Evolutionary conservation across 352 stramenopile genomes (phyloP), one percentile per base, ranked within the genome.

Genomic region (Pelagophyceae sp.): DNA sequence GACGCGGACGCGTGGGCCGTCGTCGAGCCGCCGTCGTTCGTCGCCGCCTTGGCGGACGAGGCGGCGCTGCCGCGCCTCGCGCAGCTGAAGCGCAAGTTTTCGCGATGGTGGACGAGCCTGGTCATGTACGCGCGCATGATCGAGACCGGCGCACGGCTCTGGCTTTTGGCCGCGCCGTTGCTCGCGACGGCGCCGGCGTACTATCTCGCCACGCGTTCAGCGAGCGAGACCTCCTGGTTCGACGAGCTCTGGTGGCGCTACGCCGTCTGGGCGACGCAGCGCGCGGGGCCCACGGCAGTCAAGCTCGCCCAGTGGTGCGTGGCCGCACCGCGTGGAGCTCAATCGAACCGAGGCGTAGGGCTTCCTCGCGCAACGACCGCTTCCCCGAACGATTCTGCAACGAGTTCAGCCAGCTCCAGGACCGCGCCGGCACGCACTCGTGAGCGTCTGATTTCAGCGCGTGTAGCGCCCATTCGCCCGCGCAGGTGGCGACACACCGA

Each of bases 281-380:
- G 20, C 29, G 40, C 45, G 40, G 71, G 71, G 5, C 71, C 71
- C n/a, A 76, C 75, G 25, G 35, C 71, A 23, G 54, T 82, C 19
- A 82, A 82, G 40, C 65, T 82, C 23, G 71, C 67, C 20, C 78
- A 82, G 70, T 82, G 78, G 78, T n/a, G n/a, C n/a, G n/a, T n/a
- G n/a, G n/a, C n/a, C n/a, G n/a, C n/a, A n/a, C n/a, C n/a, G n/a
- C n/a, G n/a, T n/a, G n/a, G n/a, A n/a, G n/a, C n/a, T n/a, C n/a
- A n/a, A n/a, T n/a, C n/a, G n/a, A n/a, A n/a, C n/a, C n/a, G n/a
- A n/a, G n/a, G n/a, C n/a, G n/a, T n/a, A n/a, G n/a, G n/a, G 76
- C 76, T 3, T 61, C 38, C 25, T 76, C 76, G n/a, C 38, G 76
- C 3, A 35, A 64, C 20, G 78, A 82, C 60, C 51, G 71, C 31